Percentiles rank a stretch among this genome's conserved stretches.
phyloP scores from a whole-genome alignment of 352 stramenopile species.

The Lagenidium giganteum region DNA sequence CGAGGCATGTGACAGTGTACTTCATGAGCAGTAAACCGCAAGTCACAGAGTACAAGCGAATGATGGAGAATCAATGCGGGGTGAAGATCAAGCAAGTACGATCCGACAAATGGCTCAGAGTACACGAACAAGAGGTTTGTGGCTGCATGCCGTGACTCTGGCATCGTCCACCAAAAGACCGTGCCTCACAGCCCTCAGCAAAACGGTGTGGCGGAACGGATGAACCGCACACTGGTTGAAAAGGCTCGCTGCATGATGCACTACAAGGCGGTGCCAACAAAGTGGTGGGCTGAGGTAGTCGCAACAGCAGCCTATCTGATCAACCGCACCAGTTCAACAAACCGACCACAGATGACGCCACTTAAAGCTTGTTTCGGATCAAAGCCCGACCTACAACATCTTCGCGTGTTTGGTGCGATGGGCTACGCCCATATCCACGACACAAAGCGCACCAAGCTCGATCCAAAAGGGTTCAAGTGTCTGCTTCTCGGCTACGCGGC shows the following conservation, averaged over 20 bases:
- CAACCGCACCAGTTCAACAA: slow-evolving; percentile 3
- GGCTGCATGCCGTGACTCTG: no score
- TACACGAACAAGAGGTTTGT: no score
- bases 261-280: no score
- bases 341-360: background rate
- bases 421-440: background rate
- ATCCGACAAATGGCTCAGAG: no score
- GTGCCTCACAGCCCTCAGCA: no score
- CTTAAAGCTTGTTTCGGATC: no score
- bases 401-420: background rate
- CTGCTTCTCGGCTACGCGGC: background rate
- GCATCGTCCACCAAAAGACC: no score
- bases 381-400: no score
- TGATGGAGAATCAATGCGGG: slow-evolving; percentile 5
- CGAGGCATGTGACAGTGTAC: background rate
- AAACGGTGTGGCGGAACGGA: no score
- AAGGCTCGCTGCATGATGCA: no score
- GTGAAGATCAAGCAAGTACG: no score
- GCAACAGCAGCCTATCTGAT: slow-evolving; percentile 9
- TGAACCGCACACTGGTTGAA: no score
- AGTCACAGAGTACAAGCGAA: slow-evolving; percentile 10
- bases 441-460: background rate
- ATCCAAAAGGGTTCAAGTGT: background rate
- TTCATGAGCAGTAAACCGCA: slow-evolving; percentile 12
- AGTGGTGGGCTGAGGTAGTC: slow-evolving; percentile 15